A percentile compares a stretch with the other conserved stretches of the same genome.
phyloP scores from a whole-genome alignment of 805 yeast species.

The Lachancea sp. region DNA sequence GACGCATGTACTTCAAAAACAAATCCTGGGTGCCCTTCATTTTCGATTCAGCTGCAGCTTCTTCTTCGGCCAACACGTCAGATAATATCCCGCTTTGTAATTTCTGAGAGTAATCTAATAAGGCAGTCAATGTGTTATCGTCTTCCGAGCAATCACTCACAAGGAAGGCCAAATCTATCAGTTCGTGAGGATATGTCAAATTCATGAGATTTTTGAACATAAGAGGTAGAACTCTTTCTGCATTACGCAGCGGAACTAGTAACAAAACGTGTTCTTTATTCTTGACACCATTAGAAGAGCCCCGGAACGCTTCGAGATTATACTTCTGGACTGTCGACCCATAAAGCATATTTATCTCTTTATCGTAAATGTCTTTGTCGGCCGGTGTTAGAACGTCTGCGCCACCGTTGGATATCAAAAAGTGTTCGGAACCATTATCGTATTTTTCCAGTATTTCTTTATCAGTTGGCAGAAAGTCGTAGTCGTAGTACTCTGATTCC shows the following conservation, averaged over 20 bases:
- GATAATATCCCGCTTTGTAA: conserved; percentile 66
- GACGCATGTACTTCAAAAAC: conserved; percentile 65
- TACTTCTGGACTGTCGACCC: conserved; percentile 50
- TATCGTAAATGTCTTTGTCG: conserved; percentile 24
- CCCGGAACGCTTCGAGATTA: conserved; percentile 54
- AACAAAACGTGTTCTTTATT: conserved; percentile 60
- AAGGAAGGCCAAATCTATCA: conserved; percentile 73
- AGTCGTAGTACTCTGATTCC: conserved; percentile 31
- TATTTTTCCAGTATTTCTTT: conserved; percentile 28
- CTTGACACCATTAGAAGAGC: conserved; percentile 42
- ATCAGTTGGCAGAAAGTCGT: conserved; percentile 33
- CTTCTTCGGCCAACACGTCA: conserved; percentile 31
- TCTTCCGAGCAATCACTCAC: conserved; percentile 71
- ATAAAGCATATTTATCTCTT: conserved; percentile 36
- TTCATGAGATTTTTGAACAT: conserved; percentile 84
- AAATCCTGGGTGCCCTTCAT: conserved; percentile 54
- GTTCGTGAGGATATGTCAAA: conserved; percentile 72
- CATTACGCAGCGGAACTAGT: conserved; percentile 73
- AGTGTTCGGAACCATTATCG: conserved; percentile 36
- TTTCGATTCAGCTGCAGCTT: conserved; percentile 35
- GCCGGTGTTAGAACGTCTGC: conserved; percentile 26
- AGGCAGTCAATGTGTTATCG: conserved; percentile 59
- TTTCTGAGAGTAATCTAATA: conserved; percentile 57
- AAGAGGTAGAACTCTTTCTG: conserved; percentile 68
- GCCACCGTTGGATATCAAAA: conserved; percentile 33